phyloP scores from a whole-genome alignment of 179 eudicot genomes.

The Silene noctiflora region DNA sequence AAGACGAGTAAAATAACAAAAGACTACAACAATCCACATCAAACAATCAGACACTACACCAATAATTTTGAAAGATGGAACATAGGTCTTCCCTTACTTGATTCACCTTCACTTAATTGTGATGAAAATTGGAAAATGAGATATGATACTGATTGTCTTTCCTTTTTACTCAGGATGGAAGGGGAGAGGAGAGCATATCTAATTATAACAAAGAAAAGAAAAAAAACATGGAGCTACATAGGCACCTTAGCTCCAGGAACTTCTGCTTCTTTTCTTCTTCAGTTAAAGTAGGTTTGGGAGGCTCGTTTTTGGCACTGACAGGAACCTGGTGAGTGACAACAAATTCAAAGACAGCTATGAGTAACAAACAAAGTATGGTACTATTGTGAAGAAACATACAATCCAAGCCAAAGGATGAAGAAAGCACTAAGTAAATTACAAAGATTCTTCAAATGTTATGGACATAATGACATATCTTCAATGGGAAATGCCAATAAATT shows the following conservation, averaged over 20 bases:
- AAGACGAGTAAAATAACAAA: not conserved
- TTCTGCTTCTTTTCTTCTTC: slow-evolving; percentile 87
- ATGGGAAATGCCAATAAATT: not conserved
- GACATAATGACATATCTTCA: not conserved
- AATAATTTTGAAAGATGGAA: not conserved
- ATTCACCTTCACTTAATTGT: not conserved
- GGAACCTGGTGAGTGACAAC: slow-evolving; percentile 49
- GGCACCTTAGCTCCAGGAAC: slow-evolving; percentile 75
- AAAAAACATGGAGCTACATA: not conserved
- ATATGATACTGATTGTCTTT: not conserved
- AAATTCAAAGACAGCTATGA: slow-evolving; percentile 14
- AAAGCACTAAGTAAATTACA: not conserved
- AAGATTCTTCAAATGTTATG: not conserved
- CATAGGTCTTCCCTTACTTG: not conserved
- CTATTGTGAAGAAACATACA: not conserved
- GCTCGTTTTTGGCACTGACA: slow-evolving; percentile 45
- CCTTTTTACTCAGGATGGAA: not conserved
- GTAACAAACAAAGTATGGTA: not conserved
- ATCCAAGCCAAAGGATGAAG: not conserved
- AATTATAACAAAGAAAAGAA: not conserved
- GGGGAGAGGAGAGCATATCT: not conserved
- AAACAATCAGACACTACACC: not conserved
- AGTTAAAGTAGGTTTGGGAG: slow-evolving; percentile 71
- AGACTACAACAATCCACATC: not conserved
- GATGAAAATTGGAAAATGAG: not conserved